These are phyloP conservation scores for Candida sonorensis DNA, from an alignment of 805 yeast genomes.

Conservation along the genomic window DNA sequence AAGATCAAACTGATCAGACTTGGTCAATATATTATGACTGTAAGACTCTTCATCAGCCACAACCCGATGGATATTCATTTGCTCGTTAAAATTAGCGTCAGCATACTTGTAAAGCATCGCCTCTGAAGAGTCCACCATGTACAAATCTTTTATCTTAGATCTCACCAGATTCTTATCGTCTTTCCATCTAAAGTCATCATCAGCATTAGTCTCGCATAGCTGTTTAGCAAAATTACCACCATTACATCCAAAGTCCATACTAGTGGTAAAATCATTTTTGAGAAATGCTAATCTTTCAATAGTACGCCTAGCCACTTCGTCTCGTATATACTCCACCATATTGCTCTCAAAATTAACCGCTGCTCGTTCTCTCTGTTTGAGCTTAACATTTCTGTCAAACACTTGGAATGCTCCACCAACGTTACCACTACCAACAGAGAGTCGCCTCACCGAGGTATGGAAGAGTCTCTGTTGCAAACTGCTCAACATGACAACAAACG, in stretches of 20 bases:
- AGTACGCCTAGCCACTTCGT: slow-evolving; percentile 66
- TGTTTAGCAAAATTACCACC: slow-evolving; percentile 47
- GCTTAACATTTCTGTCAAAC: slow-evolving; percentile 59
- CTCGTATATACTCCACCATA: slow-evolving; percentile 63
- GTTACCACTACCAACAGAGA: neutral
- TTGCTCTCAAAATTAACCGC: slow-evolving; percentile 39
- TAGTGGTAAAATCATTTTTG: slow-evolving; percentile 50
- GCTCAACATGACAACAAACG: too few relatives aligned
- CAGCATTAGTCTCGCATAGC: slow-evolving; percentile 31
- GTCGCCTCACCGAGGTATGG: slow-evolving; percentile 1
- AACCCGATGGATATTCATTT: slow-evolving; percentile 40
- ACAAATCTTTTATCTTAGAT: slow-evolving; percentile 43
- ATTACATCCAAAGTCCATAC: slow-evolving; percentile 70
- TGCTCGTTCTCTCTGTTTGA: slow-evolving; percentile 51
- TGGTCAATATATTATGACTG: slow-evolving; percentile 33
- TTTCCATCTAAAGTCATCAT: slow-evolving; percentile 34
- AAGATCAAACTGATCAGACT: slow-evolving; percentile 49
- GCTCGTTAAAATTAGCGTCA: slow-evolving; percentile 34
- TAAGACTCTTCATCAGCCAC: slow-evolving; percentile 66
- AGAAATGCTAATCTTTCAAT: slow-evolving; percentile 72
- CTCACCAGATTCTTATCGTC: slow-evolving; percentile 49
- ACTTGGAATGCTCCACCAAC: slow-evolving; percentile 26
- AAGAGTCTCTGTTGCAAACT: slow-evolving; percentile 3
- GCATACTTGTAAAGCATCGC: slow-evolving; percentile 48
- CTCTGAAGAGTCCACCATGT: slow-evolving; percentile 61